phyloP scores from a whole-genome alignment of 768 basidiomycete genomes.

The Xerocomus potaroensis region DNA sequence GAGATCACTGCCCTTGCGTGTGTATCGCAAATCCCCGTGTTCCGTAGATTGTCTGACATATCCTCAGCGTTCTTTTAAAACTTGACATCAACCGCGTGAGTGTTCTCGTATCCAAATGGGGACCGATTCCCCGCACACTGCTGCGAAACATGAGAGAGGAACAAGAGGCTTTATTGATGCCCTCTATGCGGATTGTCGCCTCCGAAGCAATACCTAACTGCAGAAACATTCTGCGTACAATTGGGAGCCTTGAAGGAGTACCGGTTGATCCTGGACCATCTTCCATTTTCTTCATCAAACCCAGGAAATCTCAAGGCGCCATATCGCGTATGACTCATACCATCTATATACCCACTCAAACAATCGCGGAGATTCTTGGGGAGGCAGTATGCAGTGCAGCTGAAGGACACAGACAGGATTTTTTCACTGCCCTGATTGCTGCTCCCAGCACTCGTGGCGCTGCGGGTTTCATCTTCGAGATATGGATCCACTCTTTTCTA shows the following conservation, averaged over 20 bases:
- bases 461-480: background rate
- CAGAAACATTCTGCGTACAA: background rate
- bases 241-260: background rate
- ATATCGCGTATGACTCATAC: background rate
- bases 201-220: background rate
- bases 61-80: background rate
- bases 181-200: background rate
- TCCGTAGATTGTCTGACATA: background rate
- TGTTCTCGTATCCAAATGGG: background rate
- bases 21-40: background rate
- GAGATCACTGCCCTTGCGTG: background rate
- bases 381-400: background rate
- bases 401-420: background rate
- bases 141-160: background rate
- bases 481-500: background rate
- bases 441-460: background rate
- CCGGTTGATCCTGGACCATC: background rate
- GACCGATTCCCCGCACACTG: background rate
- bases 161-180: background rate
- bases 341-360: background rate
- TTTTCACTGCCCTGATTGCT: background rate
- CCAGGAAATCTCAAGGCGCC: background rate
- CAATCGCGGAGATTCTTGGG: background rate
- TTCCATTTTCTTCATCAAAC: background rate
- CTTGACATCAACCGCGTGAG: background rate